Conservation (phyloP, 768 basidiomycete species). For the Lentinula boryana region DNA sequence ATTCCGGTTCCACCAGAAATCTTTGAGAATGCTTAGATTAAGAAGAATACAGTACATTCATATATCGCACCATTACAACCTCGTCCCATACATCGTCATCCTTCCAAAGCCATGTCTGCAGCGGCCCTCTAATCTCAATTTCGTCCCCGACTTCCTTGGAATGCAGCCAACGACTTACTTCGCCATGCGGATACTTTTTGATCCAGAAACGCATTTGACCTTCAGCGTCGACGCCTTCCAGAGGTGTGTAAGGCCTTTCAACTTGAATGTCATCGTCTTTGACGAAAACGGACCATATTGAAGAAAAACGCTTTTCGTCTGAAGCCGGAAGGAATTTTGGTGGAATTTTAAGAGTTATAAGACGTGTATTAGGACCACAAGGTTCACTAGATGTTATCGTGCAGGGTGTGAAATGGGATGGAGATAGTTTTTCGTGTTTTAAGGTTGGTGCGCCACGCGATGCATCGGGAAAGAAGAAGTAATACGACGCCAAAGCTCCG, state of each 20-base stretch:
- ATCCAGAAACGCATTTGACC: slow-evolving; percentile 77
- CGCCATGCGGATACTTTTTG: slow-evolving; percentile 71
- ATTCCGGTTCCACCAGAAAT: slow-evolving; percentile 87
- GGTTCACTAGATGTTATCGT: slow-evolving; percentile 48
- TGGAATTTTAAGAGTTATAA: slow-evolving; percentile 58
- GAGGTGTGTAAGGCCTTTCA: slow-evolving; percentile 79
- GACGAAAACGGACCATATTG: slow-evolving; percentile 75
- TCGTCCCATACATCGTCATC: slow-evolving; percentile 60
- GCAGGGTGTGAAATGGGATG: slow-evolving; percentile 54
- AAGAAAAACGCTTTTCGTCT: slow-evolving; percentile 17
- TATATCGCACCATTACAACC: slow-evolving; percentile 58
- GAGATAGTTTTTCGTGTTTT: slow-evolving; percentile 30
- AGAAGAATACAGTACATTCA: not conserved
- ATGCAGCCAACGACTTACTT: slow-evolving; percentile 82
- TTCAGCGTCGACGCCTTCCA: slow-evolving; percentile 60
- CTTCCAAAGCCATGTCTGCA: slow-evolving; percentile 59
- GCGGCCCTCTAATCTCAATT: slow-evolving; percentile 73
- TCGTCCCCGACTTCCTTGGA: slow-evolving; percentile 58
- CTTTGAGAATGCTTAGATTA: slow-evolving; percentile 27
- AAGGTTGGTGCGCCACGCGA: slow-evolving; percentile 40
- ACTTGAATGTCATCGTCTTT: slow-evolving; percentile 89
- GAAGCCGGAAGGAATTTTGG: slow-evolving; percentile 27
- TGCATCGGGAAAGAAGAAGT: slow-evolving; percentile 45
- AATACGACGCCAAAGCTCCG: slow-evolving; percentile 37
- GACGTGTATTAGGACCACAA: slow-evolving; percentile 53